Evolutionary conservation across 1,284 basidiomycete genomes (phyloP).

Genomic region (Pterulicium gracile): DNA sequence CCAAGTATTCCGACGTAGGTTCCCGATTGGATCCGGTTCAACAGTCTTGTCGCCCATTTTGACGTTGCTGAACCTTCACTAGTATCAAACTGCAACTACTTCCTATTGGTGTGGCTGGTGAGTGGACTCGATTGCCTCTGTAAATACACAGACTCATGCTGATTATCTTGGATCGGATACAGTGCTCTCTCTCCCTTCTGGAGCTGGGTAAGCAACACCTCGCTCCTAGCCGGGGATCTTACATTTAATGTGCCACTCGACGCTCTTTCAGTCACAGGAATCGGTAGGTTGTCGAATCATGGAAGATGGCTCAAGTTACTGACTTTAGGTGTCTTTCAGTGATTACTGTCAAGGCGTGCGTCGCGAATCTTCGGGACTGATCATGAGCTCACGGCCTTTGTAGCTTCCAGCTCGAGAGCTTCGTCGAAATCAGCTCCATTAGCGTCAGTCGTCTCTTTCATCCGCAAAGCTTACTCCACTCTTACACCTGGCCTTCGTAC

Average conservation of each 20-base stretch:
- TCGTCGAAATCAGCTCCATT: slow-evolving; percentile 21
- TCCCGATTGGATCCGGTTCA: too few relatives aligned
- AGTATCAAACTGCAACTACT: slow-evolving; percentile 31
- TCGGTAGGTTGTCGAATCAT: too few relatives aligned
- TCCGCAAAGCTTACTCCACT: too few relatives aligned
- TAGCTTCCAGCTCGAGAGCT: slow-evolving; percentile 25
- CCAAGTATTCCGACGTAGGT: slow-evolving; percentile 30
- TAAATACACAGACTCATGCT: slow-evolving; percentile 1
- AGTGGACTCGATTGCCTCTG: slow-evolving; percentile 10
- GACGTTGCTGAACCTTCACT: neutral
- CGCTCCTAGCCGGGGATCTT: too few relatives aligned
- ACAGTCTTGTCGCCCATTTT: neutral
- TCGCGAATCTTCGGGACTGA: too few relatives aligned
- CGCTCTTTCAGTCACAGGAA: too few relatives aligned
- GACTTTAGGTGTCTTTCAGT: too few relatives aligned
- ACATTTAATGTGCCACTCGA: too few relatives aligned
- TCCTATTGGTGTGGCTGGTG: slow-evolving; percentile 26
- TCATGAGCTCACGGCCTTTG: neutral
- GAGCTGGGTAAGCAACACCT: slow-evolving; percentile 34
- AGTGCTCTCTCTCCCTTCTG: slow-evolving; percentile 28
- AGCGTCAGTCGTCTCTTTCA: slow-evolving; percentile 20
- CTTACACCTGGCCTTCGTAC: slow-evolving; percentile 4
- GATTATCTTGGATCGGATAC: slow-evolving; percentile 4
- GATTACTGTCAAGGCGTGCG: slow-evolving; percentile 33
- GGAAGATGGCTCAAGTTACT: too few relatives aligned